A percentile compares a stretch with the other conserved stretches of the same genome.
phyloP scores from a whole-genome alignment of 2,329 filamentous ascomycete species.

The Aspergillus sojae region DNA sequence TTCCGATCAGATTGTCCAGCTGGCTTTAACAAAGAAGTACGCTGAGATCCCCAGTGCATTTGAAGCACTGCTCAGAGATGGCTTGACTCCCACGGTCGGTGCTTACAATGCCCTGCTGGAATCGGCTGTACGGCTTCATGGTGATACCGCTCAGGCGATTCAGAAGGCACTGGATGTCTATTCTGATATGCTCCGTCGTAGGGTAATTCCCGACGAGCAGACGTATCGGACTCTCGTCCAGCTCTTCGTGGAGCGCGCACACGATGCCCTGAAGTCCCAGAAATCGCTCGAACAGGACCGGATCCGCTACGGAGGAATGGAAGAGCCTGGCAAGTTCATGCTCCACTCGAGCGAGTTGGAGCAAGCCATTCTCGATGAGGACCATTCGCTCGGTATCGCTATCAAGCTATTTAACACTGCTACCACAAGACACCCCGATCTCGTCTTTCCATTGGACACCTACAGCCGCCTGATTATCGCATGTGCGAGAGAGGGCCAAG shows the following conservation, averaged over 20 bases:
- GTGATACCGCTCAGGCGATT: slow-evolving; percentile 78
- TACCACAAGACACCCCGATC: slow-evolving; percentile 60
- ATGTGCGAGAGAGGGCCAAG: slow-evolving; percentile 77
- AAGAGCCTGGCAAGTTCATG: slow-evolving; percentile 83
- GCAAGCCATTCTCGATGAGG: slow-evolving; percentile 80
- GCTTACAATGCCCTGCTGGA: slow-evolving; percentile 92
- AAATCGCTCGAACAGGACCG: slow-evolving; percentile 77
- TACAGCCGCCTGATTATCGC: slow-evolving; percentile 85
- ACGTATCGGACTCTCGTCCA: slow-evolving; percentile 89
- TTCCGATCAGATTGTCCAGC: slow-evolving; percentile 74
- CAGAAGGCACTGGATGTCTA: slow-evolving; percentile 94
- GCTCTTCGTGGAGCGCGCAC: slow-evolving; percentile 75
- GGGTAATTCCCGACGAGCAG: slow-evolving; percentile 76
- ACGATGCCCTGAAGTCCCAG: slow-evolving; percentile 76
- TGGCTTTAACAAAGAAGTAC: slow-evolving; percentile 73
- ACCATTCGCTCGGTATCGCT: slow-evolving; percentile 82
- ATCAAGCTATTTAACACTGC: slow-evolving; percentile 84
- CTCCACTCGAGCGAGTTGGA: slow-evolving; percentile 86
- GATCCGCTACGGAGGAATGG: slow-evolving; percentile 81
- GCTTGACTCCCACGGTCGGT: slow-evolving; percentile 75
- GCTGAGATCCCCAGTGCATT: slow-evolving; percentile 88
- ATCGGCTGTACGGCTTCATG: slow-evolving; percentile 80
- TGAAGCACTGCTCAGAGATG: slow-evolving; percentile 82
- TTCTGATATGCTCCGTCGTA: slow-evolving; percentile 89
- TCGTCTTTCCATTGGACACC: slow-evolving; percentile 74